These are phyloP conservation scores for Rhodotorula kratochvilovae DNA, from an alignment of 768 basidiomycete genomes.

Conservation along the genomic window DNA sequence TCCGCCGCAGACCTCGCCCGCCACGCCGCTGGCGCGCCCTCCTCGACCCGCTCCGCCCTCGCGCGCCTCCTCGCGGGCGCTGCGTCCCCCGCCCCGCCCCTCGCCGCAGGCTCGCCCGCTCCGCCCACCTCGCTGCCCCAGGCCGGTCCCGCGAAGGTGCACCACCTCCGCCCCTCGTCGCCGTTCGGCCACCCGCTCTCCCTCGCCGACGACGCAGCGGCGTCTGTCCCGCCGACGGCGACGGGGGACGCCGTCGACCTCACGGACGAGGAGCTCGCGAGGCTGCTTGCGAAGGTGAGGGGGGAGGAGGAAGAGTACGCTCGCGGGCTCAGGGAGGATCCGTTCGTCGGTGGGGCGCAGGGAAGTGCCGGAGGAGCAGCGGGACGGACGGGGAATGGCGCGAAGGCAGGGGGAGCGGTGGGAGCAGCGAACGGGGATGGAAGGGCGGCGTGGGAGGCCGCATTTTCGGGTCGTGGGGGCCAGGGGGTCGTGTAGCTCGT, in stretches of 20 bases:
- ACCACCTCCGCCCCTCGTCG: not conserved
- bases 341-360: not conserved
- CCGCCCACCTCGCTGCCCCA: not conserved
- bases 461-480: not conserved
- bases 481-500: not conserved
- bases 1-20: not conserved
- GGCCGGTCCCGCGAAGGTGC: not conserved
- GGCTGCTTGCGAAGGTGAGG: not conserved
- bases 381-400: not conserved
- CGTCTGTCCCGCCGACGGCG: not conserved
- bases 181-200: constrained; percentile 21
- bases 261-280: constrained; percentile 5
- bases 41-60: not conserved
- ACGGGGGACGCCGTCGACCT: not conserved
- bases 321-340: constrained; percentile 4
- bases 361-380: too few species aligned
- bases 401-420: not conserved
- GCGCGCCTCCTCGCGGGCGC: not conserved
- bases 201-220: not conserved
- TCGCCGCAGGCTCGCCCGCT: not conserved
- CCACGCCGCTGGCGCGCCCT: not conserved
- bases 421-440: not conserved
- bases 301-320: constrained; percentile 11
- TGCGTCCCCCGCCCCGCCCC: not conserved
- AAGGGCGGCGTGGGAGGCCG: not conserved